Evolutionary conservation across 805 yeast species (phyloP).

Genomic region (Lachancea thermotolerans): DNA sequence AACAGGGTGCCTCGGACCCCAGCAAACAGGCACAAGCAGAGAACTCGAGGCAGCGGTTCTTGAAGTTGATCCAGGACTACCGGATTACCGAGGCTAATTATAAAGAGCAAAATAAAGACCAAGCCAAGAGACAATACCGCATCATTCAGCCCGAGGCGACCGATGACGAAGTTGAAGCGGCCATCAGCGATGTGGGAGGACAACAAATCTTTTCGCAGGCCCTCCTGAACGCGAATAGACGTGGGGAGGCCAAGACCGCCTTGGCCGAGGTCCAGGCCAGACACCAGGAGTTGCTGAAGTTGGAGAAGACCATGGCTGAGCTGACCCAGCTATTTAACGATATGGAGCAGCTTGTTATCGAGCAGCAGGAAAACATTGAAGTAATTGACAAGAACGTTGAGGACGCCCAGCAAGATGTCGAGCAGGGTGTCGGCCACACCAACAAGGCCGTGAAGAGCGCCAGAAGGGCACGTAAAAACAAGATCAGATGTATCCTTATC

Average conservation of each 20-base stretch:
- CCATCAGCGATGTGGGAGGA: constrained; percentile 75
- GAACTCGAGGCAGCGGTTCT: constrained; percentile 75
- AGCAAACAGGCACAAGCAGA: constrained; percentile 90
- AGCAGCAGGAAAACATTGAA: constrained; percentile 84
- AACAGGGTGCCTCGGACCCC: constrained; percentile 59
- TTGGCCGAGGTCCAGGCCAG: constrained; percentile 92
- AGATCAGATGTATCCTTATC: constrained; percentile 75
- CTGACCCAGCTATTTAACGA: constrained; percentile 90
- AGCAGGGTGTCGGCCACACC: constrained; percentile 91
- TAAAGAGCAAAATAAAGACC: constrained; percentile 74
- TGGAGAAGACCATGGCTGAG: constrained; percentile 94
- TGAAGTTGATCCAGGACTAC: constrained; percentile 80
- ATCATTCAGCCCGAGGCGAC: constrained; percentile 84
- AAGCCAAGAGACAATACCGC: constrained; percentile 87
- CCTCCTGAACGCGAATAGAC: constrained; percentile 72
- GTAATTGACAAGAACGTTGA: constrained; percentile 75
- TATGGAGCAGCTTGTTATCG: constrained; percentile 93
- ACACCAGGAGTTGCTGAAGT: constrained; percentile 89
- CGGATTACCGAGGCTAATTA: constrained; percentile 81
- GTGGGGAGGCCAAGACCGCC: constrained; percentile 93
- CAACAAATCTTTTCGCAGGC: constrained; percentile 95
- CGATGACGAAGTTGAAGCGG: constrained; percentile 75
- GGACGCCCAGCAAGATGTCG: constrained; percentile 83
- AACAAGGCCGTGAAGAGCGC: constrained; percentile 85
- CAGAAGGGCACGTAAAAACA: constrained; percentile 83